Conservation (phyloP, 345 rosid genomes). For the Toxicodendron radicans region DNA sequence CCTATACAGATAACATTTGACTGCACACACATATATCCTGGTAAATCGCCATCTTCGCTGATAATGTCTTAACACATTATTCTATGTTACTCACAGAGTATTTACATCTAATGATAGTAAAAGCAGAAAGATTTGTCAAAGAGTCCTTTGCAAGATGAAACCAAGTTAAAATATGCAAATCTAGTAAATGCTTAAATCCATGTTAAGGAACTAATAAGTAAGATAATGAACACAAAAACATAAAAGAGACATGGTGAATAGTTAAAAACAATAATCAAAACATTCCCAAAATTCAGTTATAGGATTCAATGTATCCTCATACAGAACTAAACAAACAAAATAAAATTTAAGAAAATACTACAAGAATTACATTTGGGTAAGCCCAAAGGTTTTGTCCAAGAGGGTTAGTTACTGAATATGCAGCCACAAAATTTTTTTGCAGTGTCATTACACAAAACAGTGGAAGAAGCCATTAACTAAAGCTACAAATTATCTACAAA, state of each 20-base stretch:
- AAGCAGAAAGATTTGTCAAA: background rate
- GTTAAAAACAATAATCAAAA: background rate
- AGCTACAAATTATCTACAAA: background rate
- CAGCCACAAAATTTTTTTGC: background rate
- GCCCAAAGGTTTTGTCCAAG: background rate
- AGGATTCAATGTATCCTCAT: background rate
- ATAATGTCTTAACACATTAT: background rate
- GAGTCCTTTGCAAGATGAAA: no score
- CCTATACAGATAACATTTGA: background rate
- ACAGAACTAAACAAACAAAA: background rate
- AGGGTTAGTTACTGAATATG: background rate
- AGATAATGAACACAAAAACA: background rate
- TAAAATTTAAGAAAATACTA: background rate
- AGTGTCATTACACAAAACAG: background rate
- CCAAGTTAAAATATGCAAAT: background rate
- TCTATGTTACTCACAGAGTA: background rate
- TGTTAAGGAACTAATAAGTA: constrained; percentile 3
- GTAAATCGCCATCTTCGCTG: background rate
- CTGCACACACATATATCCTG: background rate
- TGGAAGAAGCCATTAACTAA: background rate
- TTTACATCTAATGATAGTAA: background rate
- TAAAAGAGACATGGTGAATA: background rate
- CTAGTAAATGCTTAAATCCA: background rate
- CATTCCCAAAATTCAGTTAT: background rate
- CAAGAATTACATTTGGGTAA: background rate